These are phyloP conservation scores for Fonsecaea pedrosoi DNA, from an alignment of 2,329 filamentous ascomycete genomes.

Conservation along the genomic window DNA sequence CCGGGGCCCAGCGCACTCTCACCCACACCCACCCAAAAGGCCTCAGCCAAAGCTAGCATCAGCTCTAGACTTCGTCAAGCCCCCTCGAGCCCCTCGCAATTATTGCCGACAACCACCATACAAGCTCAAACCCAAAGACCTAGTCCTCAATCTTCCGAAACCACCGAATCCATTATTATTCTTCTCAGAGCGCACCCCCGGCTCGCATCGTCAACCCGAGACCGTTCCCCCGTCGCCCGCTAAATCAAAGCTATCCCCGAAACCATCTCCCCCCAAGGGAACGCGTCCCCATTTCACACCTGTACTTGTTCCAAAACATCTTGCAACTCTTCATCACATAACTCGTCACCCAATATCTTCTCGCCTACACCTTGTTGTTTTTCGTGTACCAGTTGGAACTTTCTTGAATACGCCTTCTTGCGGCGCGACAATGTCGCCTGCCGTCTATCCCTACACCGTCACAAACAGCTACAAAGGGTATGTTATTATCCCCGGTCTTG, in stretches of 20 bases:
- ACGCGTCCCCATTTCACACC: conserved; percentile 33
- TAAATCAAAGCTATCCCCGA: conserved; percentile 24
- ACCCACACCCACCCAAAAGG: conserved; percentile 1
- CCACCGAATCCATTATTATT: conserved; percentile 6
- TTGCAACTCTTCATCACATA: conserved; percentile 9
- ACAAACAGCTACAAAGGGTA: conserved; percentile 60
- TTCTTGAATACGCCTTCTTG: conserved; percentile 9
- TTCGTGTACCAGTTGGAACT: neutral
- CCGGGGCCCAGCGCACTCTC: neutral
- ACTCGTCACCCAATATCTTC: neutral
- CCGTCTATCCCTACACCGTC: conserved; percentile 54
- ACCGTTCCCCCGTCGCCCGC: conserved; percentile 29
- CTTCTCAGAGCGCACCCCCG: conserved; percentile 16
- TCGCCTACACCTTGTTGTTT: conserved; percentile 2
- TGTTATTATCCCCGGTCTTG: conserved; percentile 16
- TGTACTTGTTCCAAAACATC: conserved; percentile 11
- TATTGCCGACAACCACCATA: conserved; percentile 6
- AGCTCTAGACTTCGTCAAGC: conserved; percentile 9
- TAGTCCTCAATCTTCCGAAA: conserved; percentile 5
- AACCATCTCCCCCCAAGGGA: conserved; percentile 13
- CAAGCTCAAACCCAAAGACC: conserved; percentile 6
- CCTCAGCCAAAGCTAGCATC: conserved; percentile 6
- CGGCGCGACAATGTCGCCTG: conserved; percentile 37
- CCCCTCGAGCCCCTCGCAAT: conserved; percentile 10
- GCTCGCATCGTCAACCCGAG: conserved; percentile 31